phyloP scores from a whole-genome alignment of 129 eudicot genomes.

The Ambrosia artemisiifolia region DNA sequence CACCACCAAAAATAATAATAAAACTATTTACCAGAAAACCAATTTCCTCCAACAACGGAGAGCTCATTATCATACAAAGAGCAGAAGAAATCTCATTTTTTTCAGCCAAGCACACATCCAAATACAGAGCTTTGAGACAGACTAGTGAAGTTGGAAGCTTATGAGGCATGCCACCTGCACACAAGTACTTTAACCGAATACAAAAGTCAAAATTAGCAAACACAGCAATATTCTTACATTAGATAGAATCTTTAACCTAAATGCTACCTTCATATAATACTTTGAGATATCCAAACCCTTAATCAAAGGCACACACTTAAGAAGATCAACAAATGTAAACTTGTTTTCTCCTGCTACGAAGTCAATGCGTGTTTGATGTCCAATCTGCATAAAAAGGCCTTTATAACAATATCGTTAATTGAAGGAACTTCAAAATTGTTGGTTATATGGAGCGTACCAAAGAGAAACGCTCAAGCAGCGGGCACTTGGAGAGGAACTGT shows the following conservation, averaged over 20 bases:
- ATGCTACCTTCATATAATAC: background rate
- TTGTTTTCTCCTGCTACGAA: background rate
- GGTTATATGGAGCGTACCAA: constrained; percentile 9
- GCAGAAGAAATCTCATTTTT: background rate
- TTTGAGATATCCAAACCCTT: background rate
- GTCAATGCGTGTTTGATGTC: background rate
- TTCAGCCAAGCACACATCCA: background rate
- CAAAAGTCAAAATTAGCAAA: background rate
- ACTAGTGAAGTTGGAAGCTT: background rate
- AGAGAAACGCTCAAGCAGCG: background rate
- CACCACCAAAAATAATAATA: too few species aligned
- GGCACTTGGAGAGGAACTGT: constrained; percentile 24
- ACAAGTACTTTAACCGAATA: background rate
- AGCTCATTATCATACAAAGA: background rate
- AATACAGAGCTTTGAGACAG: background rate
- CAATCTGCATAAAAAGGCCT: background rate
- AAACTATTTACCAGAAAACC: background rate
- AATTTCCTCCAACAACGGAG: background rate
- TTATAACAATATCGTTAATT: background rate
- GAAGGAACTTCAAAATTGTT: background rate
- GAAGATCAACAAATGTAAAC: constrained; percentile 1
- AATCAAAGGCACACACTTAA: background rate
- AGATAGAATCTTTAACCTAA: background rate
- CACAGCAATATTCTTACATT: background rate
- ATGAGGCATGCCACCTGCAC: constrained; percentile 6